These are phyloP conservation scores for Brasilioporus rufonigricans DNA, from an alignment of 768 basidiomycete species.

Conservation along the genomic window DNA sequence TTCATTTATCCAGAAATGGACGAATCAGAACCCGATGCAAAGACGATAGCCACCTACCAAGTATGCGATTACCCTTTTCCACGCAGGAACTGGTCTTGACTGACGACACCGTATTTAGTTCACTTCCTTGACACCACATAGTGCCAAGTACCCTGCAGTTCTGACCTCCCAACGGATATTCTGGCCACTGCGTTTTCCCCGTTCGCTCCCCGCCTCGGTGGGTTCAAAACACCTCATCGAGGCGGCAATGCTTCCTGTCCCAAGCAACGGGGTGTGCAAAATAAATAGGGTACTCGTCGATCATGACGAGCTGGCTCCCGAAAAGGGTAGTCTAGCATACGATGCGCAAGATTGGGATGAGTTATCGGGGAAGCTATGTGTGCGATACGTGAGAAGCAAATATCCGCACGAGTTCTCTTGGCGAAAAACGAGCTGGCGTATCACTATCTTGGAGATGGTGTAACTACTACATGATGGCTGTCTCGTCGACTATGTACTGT, in stretches of 20 bases:
- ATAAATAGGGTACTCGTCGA: slow-evolving; percentile 23
- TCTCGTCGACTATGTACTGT: not conserved
- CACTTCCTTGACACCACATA: slow-evolving; percentile 12
- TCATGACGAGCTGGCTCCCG: slow-evolving; percentile 16
- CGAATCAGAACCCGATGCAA: slow-evolving; percentile 7
- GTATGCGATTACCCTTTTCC: slow-evolving; percentile 7
- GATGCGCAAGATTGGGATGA: slow-evolving; percentile 34
- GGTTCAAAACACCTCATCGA: slow-evolving; percentile 23
- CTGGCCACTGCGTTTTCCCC: slow-evolving; percentile 23
- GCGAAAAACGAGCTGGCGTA: slow-evolving; percentile 21
- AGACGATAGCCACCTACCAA: slow-evolving; percentile 17
- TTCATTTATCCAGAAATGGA: slow-evolving; percentile 30
- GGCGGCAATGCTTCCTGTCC: slow-evolving; percentile 18
- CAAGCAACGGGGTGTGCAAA: slow-evolving; percentile 13
- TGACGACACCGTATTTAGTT: slow-evolving; percentile 16
- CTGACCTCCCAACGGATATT: slow-evolving; percentile 30
- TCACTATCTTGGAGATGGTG: slow-evolving; percentile 28
- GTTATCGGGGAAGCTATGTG: slow-evolving; percentile 27
- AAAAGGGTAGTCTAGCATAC: slow-evolving; percentile 10
- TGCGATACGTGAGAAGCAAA: slow-evolving; percentile 21
- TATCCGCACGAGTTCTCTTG: slow-evolving; percentile 25
- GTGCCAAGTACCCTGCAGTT: slow-evolving; percentile 18
- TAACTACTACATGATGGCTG: not conserved
- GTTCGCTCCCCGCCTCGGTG: not conserved
- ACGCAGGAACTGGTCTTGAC: not conserved